These are phyloP conservation scores for Fusarium fujikuroi DNA, from an alignment of 2,329 filamentous ascomycete genomes.

Conservation along the genomic window DNA sequence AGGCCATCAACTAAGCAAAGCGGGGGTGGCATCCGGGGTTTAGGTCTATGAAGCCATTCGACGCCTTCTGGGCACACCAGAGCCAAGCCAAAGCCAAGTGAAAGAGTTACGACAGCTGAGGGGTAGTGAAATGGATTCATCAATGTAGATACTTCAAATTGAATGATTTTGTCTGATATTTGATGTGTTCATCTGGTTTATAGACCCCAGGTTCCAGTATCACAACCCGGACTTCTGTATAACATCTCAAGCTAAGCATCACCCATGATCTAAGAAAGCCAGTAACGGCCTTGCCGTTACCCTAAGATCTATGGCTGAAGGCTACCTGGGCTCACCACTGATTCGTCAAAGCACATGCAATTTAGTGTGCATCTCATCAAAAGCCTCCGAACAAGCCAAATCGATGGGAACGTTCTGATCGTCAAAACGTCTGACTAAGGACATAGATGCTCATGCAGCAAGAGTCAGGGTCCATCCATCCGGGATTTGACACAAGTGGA, in stretches of 20 bases:
- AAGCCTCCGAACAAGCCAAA: constrained; percentile 13
- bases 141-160: neutral
- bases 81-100: constrained; percentile 18
- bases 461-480: constrained; percentile 25
- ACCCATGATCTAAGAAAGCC: neutral
- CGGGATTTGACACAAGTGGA: neutral
- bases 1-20: constrained; percentile 17
- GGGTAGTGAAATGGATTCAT: neutral
- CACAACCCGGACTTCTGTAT: neutral
- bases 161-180: neutral
- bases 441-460: constrained; percentile 11
- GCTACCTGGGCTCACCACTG: constrained; percentile 1
- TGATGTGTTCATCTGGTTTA: neutral
- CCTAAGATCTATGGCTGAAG: neutral
- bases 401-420: constrained; percentile 8
- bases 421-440: constrained; percentile 22
- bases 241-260: neutral
- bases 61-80: neutral
- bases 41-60: constrained; percentile 19
- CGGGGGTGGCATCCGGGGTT: constrained; percentile 33
- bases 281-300: constrained; percentile 7
- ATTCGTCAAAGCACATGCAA: constrained; percentile 15
- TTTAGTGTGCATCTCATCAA: neutral
- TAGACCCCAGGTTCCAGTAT: neutral
- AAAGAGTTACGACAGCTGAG: neutral